phyloP scores from a whole-genome alignment of 202 grass and related monocot genomes.

The Zoysia matrella region DNA sequence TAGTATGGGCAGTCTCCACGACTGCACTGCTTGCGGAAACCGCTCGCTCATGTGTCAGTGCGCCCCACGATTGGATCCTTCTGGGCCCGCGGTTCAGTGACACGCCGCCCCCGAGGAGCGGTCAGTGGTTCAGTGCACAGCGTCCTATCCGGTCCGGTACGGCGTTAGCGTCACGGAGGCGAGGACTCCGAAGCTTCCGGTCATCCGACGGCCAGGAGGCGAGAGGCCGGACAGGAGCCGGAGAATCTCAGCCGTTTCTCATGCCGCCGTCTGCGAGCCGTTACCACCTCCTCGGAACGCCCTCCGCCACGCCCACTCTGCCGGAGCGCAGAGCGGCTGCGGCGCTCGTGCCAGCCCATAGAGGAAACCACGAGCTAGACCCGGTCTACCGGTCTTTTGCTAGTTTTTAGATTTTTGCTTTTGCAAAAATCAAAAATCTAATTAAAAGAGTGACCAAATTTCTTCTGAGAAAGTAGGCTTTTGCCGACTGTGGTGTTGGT shows the following conservation, averaged over 20 bases:
- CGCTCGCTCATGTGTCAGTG: too few relatives aligned
- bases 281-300: background rate
- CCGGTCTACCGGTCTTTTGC: rapidly evolving
- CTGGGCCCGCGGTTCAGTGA: too few relatives aligned
- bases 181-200: background rate
- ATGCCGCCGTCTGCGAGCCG: constrained; percentile 34
- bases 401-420: too few relatives aligned
- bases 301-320: background rate
- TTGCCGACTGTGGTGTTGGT: too few relatives aligned
- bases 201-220: background rate
- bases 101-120: background rate
- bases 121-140: background rate
- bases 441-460: too few relatives aligned
- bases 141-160: constrained; percentile 22
- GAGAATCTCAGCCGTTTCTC: background rate
- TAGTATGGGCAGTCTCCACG: too few relatives aligned
- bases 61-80: too few relatives aligned
- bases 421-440: too few relatives aligned
- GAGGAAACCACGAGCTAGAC: background rate
- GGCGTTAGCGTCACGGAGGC: constrained; percentile 38
- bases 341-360: background rate
- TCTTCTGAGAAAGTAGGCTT: too few relatives aligned
- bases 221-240: background rate
- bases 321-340: background rate
- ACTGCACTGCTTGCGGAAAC: too few relatives aligned